Evolutionary conservation across 2,329 filamentous ascomycete genomes (phyloP).

Genomic region (Tolypocladium sp.): DNA sequence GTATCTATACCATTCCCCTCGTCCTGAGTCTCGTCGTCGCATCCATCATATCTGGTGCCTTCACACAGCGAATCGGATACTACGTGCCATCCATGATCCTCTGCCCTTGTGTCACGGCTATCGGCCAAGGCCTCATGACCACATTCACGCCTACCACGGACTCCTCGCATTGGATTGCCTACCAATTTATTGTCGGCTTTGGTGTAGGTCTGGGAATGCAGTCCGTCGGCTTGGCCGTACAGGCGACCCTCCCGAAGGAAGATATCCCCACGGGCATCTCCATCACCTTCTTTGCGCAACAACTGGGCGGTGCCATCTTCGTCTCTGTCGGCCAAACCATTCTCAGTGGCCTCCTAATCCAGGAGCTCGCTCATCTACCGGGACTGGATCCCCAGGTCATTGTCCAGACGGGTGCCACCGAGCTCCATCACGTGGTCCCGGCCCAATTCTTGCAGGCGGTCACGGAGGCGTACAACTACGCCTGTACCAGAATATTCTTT

Average conservation of each 20-base stretch:
- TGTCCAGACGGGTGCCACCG: constrained; percentile 45
- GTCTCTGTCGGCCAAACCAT: constrained; percentile 50
- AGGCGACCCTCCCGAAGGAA: constrained; percentile 40
- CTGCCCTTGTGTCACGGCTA: constrained; percentile 37
- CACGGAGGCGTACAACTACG: constrained; percentile 54
- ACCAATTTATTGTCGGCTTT: constrained; percentile 48
- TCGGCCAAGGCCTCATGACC: constrained; percentile 48
- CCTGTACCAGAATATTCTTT: constrained; percentile 54
- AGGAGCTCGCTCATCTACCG: constrained; percentile 27
- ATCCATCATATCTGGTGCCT: constrained; percentile 36
- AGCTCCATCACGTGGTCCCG: constrained; percentile 45
- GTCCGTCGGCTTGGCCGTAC: constrained; percentile 44
- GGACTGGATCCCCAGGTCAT: constrained; percentile 32
- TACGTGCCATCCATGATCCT: constrained; percentile 49
- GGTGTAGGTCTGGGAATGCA: constrained; percentile 53
- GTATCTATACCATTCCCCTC: constrained; percentile 47
- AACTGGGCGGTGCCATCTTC: constrained; percentile 49
- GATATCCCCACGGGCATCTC: constrained; percentile 48
- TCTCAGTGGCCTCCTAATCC: constrained; percentile 36
- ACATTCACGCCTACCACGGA: constrained; percentile 39
- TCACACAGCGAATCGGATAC: constrained; percentile 47
- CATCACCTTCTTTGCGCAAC: constrained; percentile 48
- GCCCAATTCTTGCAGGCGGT: constrained; percentile 41
- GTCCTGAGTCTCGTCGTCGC: constrained; percentile 45
- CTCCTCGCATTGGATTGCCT: constrained; percentile 48